Percentiles rank a stretch among this genome's conserved stretches.
phyloP scores from a whole-genome alignment of 176 grass and related monocot species.

The Areca catechu region DNA sequence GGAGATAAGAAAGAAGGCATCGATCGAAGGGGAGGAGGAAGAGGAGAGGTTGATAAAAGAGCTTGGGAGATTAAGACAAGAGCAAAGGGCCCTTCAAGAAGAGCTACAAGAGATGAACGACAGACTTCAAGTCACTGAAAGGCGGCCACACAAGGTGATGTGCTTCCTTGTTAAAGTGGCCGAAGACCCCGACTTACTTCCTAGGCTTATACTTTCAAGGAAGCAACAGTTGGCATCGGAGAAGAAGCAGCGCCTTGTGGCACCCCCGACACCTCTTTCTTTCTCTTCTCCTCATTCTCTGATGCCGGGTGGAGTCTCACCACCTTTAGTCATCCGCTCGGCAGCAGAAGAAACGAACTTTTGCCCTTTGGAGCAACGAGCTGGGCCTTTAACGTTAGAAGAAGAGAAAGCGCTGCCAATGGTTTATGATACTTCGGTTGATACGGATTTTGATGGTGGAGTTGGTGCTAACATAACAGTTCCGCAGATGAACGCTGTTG shows the following conservation, averaged over 20 bases:
- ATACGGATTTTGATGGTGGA: too few relatives aligned
- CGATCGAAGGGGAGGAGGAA: background rate
- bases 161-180: conserved; percentile 38
- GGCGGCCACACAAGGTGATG: conserved; percentile 46
- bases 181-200: conserved; percentile 35
- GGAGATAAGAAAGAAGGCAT: too few relatives aligned
- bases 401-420: too few relatives aligned
- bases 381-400: too few relatives aligned
- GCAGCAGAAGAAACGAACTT: too few relatives aligned
- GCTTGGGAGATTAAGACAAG: conserved; percentile 31
- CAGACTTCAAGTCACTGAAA: conserved; percentile 48
- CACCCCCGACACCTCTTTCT: conserved; percentile 3
- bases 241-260: conserved; percentile 30
- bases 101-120: conserved; percentile 55
- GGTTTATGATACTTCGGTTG: too few relatives aligned
- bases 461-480: too few relatives aligned
- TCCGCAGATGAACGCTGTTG: too few relatives aligned
- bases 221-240: conserved; percentile 5
- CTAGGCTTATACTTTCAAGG: conserved; percentile 16
- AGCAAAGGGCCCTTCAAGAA: conserved; percentile 45
- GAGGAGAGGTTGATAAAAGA: conserved; percentile 28
- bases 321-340: too few relatives aligned
- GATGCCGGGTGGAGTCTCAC: too few relatives aligned
- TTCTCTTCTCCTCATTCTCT: background rate
- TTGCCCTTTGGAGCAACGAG: too few relatives aligned